Evolutionary conservation across 176 grass and related monocot species (phyloP).

Genomic region (Guadua angustifolia): DNA sequence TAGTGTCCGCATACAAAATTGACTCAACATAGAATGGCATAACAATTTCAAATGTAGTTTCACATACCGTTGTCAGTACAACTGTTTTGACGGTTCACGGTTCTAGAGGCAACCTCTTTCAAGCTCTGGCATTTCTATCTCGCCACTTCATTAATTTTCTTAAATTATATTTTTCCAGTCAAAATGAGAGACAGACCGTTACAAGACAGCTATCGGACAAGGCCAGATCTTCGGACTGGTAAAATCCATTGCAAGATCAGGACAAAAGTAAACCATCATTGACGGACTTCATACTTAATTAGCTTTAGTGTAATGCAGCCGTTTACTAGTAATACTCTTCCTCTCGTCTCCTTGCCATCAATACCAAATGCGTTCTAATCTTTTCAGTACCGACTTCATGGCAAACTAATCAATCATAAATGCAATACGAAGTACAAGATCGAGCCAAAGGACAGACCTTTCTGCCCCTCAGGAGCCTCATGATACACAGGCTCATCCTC

Average conservation of each 20-base stretch:
- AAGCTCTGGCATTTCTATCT: too few species aligned
- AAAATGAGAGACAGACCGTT: background rate
- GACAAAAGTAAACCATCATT: background rate
- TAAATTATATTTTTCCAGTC: background rate
- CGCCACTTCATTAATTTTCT: too few species aligned
- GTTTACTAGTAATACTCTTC: background rate
- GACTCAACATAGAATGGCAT: background rate
- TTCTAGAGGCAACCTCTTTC: background rate
- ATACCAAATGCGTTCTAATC: background rate
- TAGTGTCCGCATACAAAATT: background rate
- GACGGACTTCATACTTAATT: background rate
- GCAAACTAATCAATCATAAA: constrained; percentile 21
- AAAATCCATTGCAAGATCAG: background rate
- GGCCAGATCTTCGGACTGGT: background rate
- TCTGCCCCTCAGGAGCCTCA: constrained; percentile 57
- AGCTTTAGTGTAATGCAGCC: background rate
- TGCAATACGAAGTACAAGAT: background rate
- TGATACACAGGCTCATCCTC: constrained; percentile 74
- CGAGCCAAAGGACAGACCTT: constrained; percentile 47
- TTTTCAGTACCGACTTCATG: background rate
- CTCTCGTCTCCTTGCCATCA: background rate
- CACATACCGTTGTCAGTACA: background rate
- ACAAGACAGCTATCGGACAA: background rate
- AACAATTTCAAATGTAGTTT: constrained; percentile 1
- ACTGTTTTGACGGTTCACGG: background rate